Evolutionary conservation across 352 stramenopile species (phyloP).

Genomic region (Pythium guiyangense): DNA sequence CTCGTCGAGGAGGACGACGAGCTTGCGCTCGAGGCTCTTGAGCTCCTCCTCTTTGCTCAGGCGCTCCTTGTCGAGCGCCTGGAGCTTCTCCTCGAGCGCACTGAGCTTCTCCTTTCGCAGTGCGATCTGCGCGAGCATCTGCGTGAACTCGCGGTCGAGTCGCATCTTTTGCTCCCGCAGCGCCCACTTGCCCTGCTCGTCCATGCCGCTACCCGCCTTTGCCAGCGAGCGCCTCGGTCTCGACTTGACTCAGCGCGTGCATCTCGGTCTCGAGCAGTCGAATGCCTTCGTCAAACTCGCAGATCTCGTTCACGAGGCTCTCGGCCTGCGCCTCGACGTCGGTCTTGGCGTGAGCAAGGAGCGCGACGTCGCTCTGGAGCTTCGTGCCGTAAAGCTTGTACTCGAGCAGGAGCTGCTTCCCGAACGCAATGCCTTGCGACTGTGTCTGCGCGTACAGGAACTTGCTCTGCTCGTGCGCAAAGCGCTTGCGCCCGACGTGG

Average conservation of each 20-base stretch:
- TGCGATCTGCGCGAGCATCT: conserved; percentile 92
- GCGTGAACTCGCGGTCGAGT: conserved; percentile 92
- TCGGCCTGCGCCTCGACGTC: conserved; percentile 88
- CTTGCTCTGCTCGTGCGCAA: conserved; percentile 87
- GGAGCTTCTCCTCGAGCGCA: conserved; percentile 84
- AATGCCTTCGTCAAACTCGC: conserved; percentile 92
- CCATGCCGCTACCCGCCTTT: conserved; percentile 32
- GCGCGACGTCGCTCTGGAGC: conserved; percentile 90
- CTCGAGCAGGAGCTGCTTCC: conserved; percentile 93
- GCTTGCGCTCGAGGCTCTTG: conserved; percentile 90
- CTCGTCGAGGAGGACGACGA: conserved; percentile 93
- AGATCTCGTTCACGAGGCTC: conserved; percentile 89
- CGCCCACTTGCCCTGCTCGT: conserved; percentile 84
- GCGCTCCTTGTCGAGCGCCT: conserved; percentile 79
- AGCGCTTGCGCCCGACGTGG: conserved; percentile 73
- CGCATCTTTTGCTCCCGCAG: conserved; percentile 93
- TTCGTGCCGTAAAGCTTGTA: conserved; percentile 94
- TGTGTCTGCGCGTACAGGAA: conserved; percentile 94
- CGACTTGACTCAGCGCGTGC: conserved; percentile 88
- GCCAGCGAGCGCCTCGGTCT: conserved; percentile 78
- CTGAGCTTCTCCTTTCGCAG: conserved; percentile 88
- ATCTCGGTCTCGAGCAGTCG: conserved; percentile 90
- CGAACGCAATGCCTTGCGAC: conserved; percentile 92
- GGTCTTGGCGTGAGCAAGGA: conserved; percentile 89
- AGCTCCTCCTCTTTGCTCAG: conserved; percentile 92